A percentile compares a stretch with the other conserved stretches of the same genome.
These are phyloP conservation scores for Globisporangium irregulare DNA, from an alignment of 352 stramenopile species.

Conservation along the genomic window DNA sequence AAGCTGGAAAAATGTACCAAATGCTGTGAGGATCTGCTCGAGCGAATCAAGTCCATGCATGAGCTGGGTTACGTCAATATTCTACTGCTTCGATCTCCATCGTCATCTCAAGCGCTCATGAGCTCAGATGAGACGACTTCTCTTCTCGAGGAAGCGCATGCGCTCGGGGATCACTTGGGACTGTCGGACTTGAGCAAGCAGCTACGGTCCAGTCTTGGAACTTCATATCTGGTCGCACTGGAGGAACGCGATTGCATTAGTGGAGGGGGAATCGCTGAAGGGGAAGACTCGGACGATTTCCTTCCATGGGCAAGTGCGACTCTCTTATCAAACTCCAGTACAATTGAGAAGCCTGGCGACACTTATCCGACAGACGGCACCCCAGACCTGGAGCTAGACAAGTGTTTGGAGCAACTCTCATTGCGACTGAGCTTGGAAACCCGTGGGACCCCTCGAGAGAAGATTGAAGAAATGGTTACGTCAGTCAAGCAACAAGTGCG, in stretches of 20 bases:
- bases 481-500: constrained; percentile 23
- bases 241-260: constrained; percentile 16
- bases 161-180: constrained; percentile 35
- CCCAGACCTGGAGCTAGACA: constrained; percentile 12
- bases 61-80: constrained; percentile 42
- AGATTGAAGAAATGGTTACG: constrained; percentile 21
- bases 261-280: constrained; percentile 9
- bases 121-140: constrained; percentile 25
- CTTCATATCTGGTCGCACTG: constrained; percentile 42
- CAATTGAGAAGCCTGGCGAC: constrained; percentile 19
- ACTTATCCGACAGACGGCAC: constrained; percentile 18
- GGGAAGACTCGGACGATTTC: constrained; percentile 11
- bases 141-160: constrained; percentile 45
- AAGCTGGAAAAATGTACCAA: constrained; percentile 42
- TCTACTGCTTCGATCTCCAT: constrained; percentile 35
- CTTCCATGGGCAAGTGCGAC: constrained; percentile 35
- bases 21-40: constrained; percentile 34
- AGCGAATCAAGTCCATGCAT: constrained; percentile 47
- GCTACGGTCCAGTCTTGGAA: constrained; percentile 40
- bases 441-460: background rate
- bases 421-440: constrained; percentile 3
- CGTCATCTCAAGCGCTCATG: constrained; percentile 31
- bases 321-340: constrained; percentile 37
- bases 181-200: constrained; percentile 47
- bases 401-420: constrained; percentile 15